Base-by-base conservation (phyloP, 345 rosid genomes). In the Ceriops decandra region DNA sequence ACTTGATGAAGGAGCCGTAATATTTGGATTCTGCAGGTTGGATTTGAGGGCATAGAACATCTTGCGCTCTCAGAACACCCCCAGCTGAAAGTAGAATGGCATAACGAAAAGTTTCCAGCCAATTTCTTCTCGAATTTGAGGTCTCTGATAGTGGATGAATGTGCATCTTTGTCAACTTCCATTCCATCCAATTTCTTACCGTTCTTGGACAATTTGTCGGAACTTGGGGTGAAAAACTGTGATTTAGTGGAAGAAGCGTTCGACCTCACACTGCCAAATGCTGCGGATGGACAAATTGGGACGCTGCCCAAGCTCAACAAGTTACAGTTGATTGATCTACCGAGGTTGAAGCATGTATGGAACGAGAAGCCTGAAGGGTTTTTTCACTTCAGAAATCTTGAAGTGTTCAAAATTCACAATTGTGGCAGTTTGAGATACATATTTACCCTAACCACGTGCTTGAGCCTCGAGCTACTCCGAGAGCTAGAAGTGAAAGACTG, bases 101-200 rank as follows among this genome's bases (percentile, higher is more conserved):
- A 22, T 22, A 22, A 22, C 24, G 5, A 42, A 42, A 51, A 60
- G 21, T 59, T 60, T 60, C 60, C 59, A 0, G 32, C 24, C 10
- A 60, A 49, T 5, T 69, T 52, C 21, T 60, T 60, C 51, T 19
- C 11, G 20, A 31, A 51, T n/a, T 60, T 69, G 62, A 51, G 30
- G 0, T 21, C 17, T 17, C 35, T 69, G 7, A 47, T 51, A 22
- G 52, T 69, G 35, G 72, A 69, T 9, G 52, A 69, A 3, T 60
- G 59, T 51, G 17, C 16, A 6, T 51, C 16, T 60, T n/a, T 9
- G 2, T 49, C 52, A 31, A 31, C 21, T 16, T 26, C 72, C 22
- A 27, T 69, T 4, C 66, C 72, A 2, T 69, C 36, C 47, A 69
- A 60, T 60, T 59, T 60, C 17, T 11, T 60, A 4, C 72, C 59